Conservation (phyloP, 345 rosid genomes). For the Euphorbia tirucalli region DNA sequence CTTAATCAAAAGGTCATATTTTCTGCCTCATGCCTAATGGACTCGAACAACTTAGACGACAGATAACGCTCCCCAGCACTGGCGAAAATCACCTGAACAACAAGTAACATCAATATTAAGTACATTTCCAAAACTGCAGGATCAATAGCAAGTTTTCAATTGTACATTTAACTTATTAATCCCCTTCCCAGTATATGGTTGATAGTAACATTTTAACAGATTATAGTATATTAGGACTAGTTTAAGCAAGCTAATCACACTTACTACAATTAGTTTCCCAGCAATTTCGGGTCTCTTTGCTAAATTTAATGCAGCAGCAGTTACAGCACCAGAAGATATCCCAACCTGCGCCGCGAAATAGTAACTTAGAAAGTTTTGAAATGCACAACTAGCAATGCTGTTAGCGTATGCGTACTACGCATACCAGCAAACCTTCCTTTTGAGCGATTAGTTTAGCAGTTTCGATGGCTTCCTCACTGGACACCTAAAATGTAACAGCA, state of each 20-base stretch:
- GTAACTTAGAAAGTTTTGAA: not conserved
- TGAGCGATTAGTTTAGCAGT: conserved; percentile 43
- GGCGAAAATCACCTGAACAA: conserved; percentile 18
- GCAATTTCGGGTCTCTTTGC: conserved; percentile 87
- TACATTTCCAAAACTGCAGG: not conserved
- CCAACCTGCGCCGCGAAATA: no score
- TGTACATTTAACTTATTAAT: no score
- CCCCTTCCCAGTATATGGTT: no score
- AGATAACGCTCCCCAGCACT: conserved; percentile 23
- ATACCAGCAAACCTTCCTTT: conserved; percentile 55
- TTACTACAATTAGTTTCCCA: conserved; percentile 84
- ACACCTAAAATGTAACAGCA: conserved; percentile 29
- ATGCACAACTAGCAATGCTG: not conserved
- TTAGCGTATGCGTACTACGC: not conserved
- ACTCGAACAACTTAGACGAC: conserved; percentile 17
- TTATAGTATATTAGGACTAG: not conserved
- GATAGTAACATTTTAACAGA: not conserved
- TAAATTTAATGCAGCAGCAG: conserved; percentile 71
- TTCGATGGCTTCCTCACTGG: conserved; percentile 53
- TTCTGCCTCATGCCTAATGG: conserved; percentile 18
- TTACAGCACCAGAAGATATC: conserved; percentile 88
- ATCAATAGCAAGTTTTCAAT: no score
- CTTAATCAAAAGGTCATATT: conserved; percentile 8
- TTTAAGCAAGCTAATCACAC: conserved; percentile 20
- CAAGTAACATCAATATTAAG: not conserved